Evolutionary conservation across 495 filamentous ascomycete species (phyloP).

Genomic region (Saxophila tyrrhenica): DNA sequence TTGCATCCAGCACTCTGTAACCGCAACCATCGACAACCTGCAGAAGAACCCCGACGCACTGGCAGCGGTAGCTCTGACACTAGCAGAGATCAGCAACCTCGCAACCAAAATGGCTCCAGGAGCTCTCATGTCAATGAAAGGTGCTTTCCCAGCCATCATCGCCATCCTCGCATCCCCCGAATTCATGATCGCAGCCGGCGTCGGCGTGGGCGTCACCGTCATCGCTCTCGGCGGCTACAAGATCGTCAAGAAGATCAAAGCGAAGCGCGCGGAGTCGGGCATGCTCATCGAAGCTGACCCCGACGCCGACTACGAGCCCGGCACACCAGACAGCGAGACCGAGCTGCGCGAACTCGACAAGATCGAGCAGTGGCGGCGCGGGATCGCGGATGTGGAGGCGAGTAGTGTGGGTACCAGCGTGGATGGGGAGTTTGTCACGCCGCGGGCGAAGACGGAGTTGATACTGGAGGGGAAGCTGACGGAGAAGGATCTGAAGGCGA

Average conservation of each 20-base stretch:
- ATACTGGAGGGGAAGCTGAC: constrained; percentile 29
- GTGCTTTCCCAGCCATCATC: constrained; percentile 70
- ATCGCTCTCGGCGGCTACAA: constrained; percentile 94
- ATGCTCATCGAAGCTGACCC: constrained; percentile 49
- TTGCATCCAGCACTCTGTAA: constrained; percentile 75
- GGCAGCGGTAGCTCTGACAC: constrained; percentile 82
- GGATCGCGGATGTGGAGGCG: constrained; percentile 60
- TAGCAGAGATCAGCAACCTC: constrained; percentile 80
- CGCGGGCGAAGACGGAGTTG: constrained; percentile 50
- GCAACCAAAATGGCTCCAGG: constrained; percentile 75
- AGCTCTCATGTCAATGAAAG: constrained; percentile 61
- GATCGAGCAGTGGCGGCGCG: constrained; percentile 78
- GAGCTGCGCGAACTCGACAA: constrained; percentile 39
- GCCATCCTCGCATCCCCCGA: constrained; percentile 80
- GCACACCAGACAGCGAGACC: constrained; percentile 23
- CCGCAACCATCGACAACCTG: constrained; percentile 69
- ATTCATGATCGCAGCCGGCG: constrained; percentile 83
- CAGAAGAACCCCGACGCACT: constrained; percentile 88
- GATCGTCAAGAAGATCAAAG: constrained; percentile 76
- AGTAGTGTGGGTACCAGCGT: constrained; percentile 59
- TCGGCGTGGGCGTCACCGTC: constrained; percentile 79
- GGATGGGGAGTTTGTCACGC: constrained; percentile 79
- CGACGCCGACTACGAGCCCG: constrained; percentile 29
- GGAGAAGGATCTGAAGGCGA: constrained; percentile 26
- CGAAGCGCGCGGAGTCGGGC: constrained; percentile 36